These are phyloP conservation scores for Gossypium trilobum DNA, from an alignment of 441 rosid species.

Conservation along the genomic window DNA sequence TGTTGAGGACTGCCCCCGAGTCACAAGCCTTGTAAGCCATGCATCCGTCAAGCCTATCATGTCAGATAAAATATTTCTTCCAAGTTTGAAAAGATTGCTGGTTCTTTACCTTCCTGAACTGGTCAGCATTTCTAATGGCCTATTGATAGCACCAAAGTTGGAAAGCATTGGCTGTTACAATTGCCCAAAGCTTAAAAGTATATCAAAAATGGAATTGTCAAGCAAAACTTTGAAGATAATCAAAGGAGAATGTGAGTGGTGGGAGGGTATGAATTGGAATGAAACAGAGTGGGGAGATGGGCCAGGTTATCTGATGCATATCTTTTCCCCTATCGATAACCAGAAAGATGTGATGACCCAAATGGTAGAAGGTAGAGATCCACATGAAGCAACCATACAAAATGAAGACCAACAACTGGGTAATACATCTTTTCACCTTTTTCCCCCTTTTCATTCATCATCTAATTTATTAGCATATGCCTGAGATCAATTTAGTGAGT, in stretches of 20 bases:
- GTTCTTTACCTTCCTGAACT: slow-evolving; percentile 19
- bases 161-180: slow-evolving; percentile 8
- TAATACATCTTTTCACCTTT: neutral
- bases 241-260: slow-evolving; percentile 19
- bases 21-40: slow-evolving; percentile 5
- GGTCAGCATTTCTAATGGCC: slow-evolving; percentile 9
- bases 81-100: slow-evolving; percentile 15
- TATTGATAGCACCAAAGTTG: slow-evolving; percentile 12
- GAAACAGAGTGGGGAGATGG: neutral
- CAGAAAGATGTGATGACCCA: neutral
- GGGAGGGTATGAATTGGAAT: slow-evolving; percentile 10
- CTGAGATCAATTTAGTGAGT: neutral
- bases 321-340: neutral
- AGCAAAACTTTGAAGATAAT: neutral
- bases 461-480: neutral
- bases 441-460: neutral
- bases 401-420: neutral
- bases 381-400: neutral
- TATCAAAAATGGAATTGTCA: neutral
- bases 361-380: neutral
- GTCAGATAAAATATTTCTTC: neutral
- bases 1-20: slow-evolving; percentile 17
- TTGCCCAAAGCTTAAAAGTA: slow-evolving; percentile 17
- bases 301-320: neutral
- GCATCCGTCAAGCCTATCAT: neutral